These are phyloP conservation scores for Chenopodium quinoa DNA, from an alignment of 148 eudicot genomes.

Conservation along the genomic window DNA sequence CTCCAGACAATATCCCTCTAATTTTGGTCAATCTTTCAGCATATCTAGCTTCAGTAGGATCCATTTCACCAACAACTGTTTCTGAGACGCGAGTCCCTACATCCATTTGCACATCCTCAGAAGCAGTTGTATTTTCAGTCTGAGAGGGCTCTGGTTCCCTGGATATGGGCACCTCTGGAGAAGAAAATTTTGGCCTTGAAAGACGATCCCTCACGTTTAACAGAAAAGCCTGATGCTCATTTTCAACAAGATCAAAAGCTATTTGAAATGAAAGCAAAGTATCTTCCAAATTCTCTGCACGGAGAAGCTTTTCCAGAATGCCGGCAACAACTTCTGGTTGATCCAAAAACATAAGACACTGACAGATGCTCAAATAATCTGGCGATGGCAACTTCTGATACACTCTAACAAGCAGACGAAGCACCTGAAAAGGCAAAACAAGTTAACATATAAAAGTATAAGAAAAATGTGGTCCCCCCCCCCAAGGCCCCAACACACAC, in stretches of 20 bases:
- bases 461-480: too few species aligned
- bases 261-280: slow-evolving; percentile 86
- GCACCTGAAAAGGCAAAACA: slow-evolving; percentile 49
- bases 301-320: slow-evolving; percentile 77
- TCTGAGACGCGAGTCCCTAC: slow-evolving; percentile 45
- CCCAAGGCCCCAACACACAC: too few species aligned
- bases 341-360: slow-evolving; percentile 91
- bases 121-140: slow-evolving; percentile 43
- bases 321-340: slow-evolving; percentile 70
- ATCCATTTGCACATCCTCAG: slow-evolving; percentile 78
- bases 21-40: slow-evolving; percentile 72
- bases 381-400: slow-evolving; percentile 82
- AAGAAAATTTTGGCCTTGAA: slow-evolving; percentile 44
- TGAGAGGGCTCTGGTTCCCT: slow-evolving; percentile 49
- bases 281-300: slow-evolving; percentile 72
- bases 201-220: slow-evolving; percentile 72
- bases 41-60: slow-evolving; percentile 67
- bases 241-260: slow-evolving; percentile 95
- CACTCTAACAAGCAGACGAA: slow-evolving; percentile 75
- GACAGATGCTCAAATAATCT: slow-evolving; percentile 89
- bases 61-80: slow-evolving; percentile 37
- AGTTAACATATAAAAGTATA: background rate
- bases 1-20: slow-evolving; percentile 86
- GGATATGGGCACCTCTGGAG: slow-evolving; percentile 41
- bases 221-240: slow-evolving; percentile 95